Percentiles rank a stretch among this genome's conserved stretches.
phyloP scores from a whole-genome alignment of 2,329 filamentous ascomycete genomes.

The Arthrobotrys sphaeroides region DNA sequence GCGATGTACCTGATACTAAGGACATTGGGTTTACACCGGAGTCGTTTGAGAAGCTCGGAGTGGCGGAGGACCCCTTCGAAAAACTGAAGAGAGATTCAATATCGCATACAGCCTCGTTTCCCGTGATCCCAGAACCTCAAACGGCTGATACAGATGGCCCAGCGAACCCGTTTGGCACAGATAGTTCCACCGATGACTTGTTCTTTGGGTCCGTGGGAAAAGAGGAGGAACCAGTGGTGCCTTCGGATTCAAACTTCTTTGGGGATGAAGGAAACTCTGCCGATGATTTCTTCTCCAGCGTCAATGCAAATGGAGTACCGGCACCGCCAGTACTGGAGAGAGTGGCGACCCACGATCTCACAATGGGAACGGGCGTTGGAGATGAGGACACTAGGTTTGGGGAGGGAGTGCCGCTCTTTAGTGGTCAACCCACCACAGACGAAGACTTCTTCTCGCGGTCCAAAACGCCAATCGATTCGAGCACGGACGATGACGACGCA shows the following conservation, averaged over 20 bases:
- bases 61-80: conserved; percentile 29
- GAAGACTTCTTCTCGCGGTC: conserved; percentile 53
- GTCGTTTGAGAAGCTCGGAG: conserved; percentile 3
- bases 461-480: conserved; percentile 43
- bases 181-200: conserved; percentile 32
- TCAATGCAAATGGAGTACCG: background rate
- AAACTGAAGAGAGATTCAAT: conserved; percentile 31
- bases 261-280: conserved; percentile 31
- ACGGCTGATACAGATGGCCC: background rate
- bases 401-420: conserved; percentile 53
- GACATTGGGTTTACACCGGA: conserved; percentile 45
- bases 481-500: conserved; percentile 25
- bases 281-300: conserved; percentile 39
- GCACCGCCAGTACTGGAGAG: conserved; percentile 21
- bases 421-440: conserved; percentile 28
- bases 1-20: conserved; percentile 41
- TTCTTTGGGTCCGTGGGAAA: conserved; percentile 18
- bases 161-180: conserved; percentile 34
- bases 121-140: conserved; percentile 31
- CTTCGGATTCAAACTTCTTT: conserved; percentile 48
- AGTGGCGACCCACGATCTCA: conserved; percentile 27
- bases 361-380: conserved; percentile 36
- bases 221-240: conserved; percentile 25
- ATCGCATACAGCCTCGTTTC: conserved; percentile 41
- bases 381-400: conserved; percentile 28